Conservation (phyloP, 441 rosid genomes). For the Cnidoscolus chayamansa region DNA sequence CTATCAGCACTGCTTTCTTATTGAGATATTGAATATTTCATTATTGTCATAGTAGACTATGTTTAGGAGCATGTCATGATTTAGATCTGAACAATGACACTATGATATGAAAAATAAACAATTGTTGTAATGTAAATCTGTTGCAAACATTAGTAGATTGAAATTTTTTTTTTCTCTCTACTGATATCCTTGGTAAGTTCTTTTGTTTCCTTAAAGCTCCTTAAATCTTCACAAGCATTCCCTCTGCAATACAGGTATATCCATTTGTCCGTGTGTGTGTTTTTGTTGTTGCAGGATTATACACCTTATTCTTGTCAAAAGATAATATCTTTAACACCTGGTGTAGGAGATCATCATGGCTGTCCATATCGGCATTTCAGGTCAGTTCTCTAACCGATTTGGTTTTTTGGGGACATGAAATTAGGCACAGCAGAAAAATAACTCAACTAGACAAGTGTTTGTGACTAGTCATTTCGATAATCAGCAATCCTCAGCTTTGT, state of each 20-base stretch:
- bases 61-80: background rate
- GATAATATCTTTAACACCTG: slow-evolving; percentile 68
- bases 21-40: slow-evolving; percentile 4
- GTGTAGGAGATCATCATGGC: slow-evolving; percentile 87
- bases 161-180: background rate
- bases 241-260: background rate
- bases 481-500: background rate
- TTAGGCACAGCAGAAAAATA: slow-evolving; percentile 6
- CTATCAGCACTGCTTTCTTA: slow-evolving; percentile 11
- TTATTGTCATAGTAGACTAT: slow-evolving; percentile 7
- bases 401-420: background rate
- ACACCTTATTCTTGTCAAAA: slow-evolving; percentile 46
- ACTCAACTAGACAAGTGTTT: background rate
- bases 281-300: slow-evolving; percentile 66
- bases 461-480: background rate
- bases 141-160: background rate
- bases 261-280: background rate
- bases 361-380: slow-evolving; percentile 94
- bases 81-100: background rate
- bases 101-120: background rate
- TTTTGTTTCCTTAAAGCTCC: background rate
- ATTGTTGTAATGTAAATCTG: background rate
- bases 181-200: background rate
- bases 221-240: background rate
- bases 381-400: slow-evolving; percentile 31